These are phyloP conservation scores for Pythium grandisporangium DNA, from an alignment of 352 stramenopile genomes.

Conservation along the genomic window DNA sequence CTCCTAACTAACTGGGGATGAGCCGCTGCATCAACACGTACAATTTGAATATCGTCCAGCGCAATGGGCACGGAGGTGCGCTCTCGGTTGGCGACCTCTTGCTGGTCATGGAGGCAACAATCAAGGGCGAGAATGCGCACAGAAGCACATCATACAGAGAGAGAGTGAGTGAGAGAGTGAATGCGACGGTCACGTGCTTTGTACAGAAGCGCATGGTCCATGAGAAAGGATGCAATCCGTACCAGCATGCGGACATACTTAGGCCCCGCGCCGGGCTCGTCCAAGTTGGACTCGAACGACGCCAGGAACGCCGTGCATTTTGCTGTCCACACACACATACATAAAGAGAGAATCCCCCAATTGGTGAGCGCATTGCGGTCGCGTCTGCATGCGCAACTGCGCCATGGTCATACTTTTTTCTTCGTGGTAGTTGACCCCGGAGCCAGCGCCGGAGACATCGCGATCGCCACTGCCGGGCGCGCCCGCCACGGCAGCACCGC, in stretches of 20 bases:
- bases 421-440: conserved; percentile 27
- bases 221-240: conserved; percentile 1
- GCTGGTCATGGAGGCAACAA: conserved; percentile 20
- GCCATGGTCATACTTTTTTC: conserved; percentile 29
- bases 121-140: too few species aligned
- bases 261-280: conserved; percentile 39
- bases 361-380: too few species aligned
- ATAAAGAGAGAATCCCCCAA: too few species aligned
- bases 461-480: conserved; percentile 8
- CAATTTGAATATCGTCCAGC: conserved; percentile 73
- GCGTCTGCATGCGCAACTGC: too few species aligned
- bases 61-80: conserved; percentile 68
- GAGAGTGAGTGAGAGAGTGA: conserved; percentile 1
- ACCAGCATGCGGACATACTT: conserved; percentile 83
- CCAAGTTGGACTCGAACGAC: conserved; percentile 69
- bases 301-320: conserved; percentile 73
- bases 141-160: not conserved
- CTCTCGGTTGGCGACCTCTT: conserved; percentile 86
- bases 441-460: conserved; percentile 6
- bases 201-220: too few species aligned
- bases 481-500: conserved; percentile 5
- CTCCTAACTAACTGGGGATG: too few species aligned
- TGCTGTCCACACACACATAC: too few species aligned
- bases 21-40: conserved; percentile 15
- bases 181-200: not conserved